Percentiles rank a stretch among this genome's conserved stretches.
Evolutionary conservation across 2,329 filamentous ascomycete species (phyloP).

Genomic region (Polytolypa hystricis): DNA sequence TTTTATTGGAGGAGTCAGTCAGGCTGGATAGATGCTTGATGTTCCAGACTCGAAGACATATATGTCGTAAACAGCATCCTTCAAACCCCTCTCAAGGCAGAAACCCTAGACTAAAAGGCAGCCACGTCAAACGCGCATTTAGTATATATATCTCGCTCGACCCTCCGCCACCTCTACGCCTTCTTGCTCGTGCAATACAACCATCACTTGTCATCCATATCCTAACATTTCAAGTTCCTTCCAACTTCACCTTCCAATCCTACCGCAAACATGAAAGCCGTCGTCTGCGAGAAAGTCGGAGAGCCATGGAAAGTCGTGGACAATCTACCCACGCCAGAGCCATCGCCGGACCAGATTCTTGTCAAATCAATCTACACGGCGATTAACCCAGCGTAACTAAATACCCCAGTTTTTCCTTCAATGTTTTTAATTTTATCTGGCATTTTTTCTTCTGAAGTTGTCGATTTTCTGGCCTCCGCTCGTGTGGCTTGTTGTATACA

Average conservation of each 20-base stretch:
- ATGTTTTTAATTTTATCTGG: not conserved
- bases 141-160: too few species aligned
- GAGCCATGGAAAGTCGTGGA: constrained; percentile 7
- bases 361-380: constrained; percentile 22
- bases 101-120: too few species aligned
- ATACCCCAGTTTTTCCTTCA: not conserved
- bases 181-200: too few species aligned
- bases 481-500: too few species aligned
- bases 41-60: too few species aligned
- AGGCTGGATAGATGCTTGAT: too few species aligned
- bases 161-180: too few species aligned
- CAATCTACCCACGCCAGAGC: constrained; percentile 7
- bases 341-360: constrained; percentile 18
- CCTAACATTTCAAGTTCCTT: not conserved
- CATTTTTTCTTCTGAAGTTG: constrained; percentile 1
- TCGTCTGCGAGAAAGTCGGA: constrained; percentile 7
- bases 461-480: not conserved
- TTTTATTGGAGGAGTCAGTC: too few species aligned
- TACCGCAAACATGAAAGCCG: constrained; percentile 5
- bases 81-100: too few species aligned
- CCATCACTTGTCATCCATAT: too few species aligned
- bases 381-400: constrained; percentile 22
- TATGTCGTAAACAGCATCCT: too few species aligned
- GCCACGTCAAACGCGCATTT: too few species aligned
- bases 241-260: not conserved